Percentiles rank a stretch among this genome's conserved stretches.
Evolutionary conservation across 2,329 filamentous ascomycete species (phyloP).

Genomic region (Orbilia brochopaga): DNA sequence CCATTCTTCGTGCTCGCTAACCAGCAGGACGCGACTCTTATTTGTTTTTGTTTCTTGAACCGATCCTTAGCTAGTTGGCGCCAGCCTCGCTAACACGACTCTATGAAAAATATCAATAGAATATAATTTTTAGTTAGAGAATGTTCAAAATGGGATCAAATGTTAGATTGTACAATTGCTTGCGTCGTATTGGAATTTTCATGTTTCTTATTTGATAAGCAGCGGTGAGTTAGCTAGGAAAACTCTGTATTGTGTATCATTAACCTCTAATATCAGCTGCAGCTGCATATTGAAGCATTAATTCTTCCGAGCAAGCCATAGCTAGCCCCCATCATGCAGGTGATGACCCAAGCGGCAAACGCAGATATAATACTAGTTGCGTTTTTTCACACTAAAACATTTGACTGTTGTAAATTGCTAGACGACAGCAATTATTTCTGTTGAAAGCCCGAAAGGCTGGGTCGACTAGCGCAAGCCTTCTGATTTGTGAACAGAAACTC

Average conservation of each 20-base stretch:
- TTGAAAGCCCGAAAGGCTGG: slow-evolving; percentile 8
- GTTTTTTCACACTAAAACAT: slow-evolving; percentile 13
- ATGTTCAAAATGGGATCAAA: background rate
- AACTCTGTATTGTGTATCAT: slow-evolving; percentile 5
- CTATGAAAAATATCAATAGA: background rate
- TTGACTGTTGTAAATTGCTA: background rate
- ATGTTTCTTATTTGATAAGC: slow-evolving; percentile 1
- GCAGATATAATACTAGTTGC: slow-evolving; percentile 6
- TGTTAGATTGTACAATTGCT: background rate
- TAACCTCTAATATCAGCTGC: slow-evolving; percentile 15
- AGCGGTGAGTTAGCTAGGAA: slow-evolving; percentile 2
- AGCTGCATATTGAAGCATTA: slow-evolving; percentile 31
- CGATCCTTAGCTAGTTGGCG: background rate
- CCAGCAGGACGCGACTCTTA: too few relatives aligned
- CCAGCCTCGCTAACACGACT: background rate
- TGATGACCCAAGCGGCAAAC: slow-evolving; percentile 30
- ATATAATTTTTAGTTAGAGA: background rate
- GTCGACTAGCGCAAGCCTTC: slow-evolving; percentile 4
- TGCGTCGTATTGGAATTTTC: background rate
- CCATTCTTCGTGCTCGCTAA: too few relatives aligned
- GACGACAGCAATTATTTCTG: slow-evolving; percentile 11
- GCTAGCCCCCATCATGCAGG: slow-evolving; percentile 5
- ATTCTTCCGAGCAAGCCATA: slow-evolving; percentile 27
- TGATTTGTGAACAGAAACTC: slow-evolving; percentile 24
- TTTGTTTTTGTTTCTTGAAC: background rate